Evolutionary conservation across 345 rosid genomes (phyloP), one percentile per base, ranked within the genome.

Genomic region (Abelmoschus esculentus): DNA sequence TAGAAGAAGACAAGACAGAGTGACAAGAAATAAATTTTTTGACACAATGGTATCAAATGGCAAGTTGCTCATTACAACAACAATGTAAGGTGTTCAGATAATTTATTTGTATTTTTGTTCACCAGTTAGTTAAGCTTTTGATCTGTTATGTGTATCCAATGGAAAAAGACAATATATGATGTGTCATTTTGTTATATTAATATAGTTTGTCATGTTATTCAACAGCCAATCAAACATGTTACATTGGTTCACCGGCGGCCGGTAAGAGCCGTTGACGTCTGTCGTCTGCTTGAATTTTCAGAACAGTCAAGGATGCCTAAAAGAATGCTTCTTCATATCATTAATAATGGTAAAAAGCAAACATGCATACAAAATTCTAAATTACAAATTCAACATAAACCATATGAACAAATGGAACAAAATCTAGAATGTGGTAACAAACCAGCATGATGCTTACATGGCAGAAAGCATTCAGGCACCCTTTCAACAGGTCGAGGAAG

Each of bases 1-100:
- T 78, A 54, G 97, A 89, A 83, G 97, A 89, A 90, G 98, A 93
- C 71, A 90, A 92, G 76, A 86, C 84, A 11, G 91, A 81, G 70
- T 92, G 75, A 83, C 66, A 3, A 70, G 74, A 64, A 75, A 65
- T 34, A 57, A 46, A 54, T 7, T 8, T 8, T 36, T 36, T 36
- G 44, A 40, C 44, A 8, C 44, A 40, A 40, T 40, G 11, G 44
- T 40, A 40, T 40, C 44, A 40, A 40, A 47, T 53, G 53, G 28
- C 66, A 29, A 69, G 59, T 49, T 60, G 18, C 64, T 65, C 49
- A 53, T 63, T 29, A 70, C 52, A 59, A 40, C 40, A 62, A 40
- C 19, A 44, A 40, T 65, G 74, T 58, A 52, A 38, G 13, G 52
- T 72, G 13, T 19, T 64, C 40, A 46, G 15, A 54, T 18, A 31